phyloP scores from a whole-genome alignment of 371 early-diverging fungal species.

The Phascolomyces articulosus region DNA sequence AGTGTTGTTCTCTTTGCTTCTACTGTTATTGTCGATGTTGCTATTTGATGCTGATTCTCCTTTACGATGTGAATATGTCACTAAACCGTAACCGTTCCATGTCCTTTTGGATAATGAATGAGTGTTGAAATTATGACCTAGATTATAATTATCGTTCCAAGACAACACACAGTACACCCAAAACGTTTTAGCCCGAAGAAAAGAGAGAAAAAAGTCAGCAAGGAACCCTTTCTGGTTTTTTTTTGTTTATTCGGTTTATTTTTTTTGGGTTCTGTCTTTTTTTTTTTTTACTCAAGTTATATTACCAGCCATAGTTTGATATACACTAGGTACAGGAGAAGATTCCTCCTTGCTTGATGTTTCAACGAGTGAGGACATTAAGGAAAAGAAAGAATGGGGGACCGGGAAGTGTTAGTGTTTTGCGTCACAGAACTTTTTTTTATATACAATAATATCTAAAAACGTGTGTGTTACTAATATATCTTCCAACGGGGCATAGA shows the following conservation, averaged over 20 bases:
- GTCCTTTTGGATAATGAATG: slow-evolving; percentile 10
- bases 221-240: no score
- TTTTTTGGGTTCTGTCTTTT: background rate
- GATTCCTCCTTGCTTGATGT: slow-evolving; percentile 19
- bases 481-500: no score
- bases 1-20: background rate
- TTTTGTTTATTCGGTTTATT: background rate
- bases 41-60: background rate
- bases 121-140: slow-evolving; percentile 12
- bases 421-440: slow-evolving; percentile 1
- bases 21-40: background rate
- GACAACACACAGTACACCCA: no score
- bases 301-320: slow-evolving; percentile 23
- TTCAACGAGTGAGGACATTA: slow-evolving; percentile 26
- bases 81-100: slow-evolving; percentile 17
- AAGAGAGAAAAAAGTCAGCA: background rate
- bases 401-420: background rate
- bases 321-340: slow-evolving; percentile 17
- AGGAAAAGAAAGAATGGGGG: slow-evolving; percentile 13
- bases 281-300: background rate
- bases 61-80: slow-evolving; percentile 3
- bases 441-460: no score
- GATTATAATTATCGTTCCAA: no score
- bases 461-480: no score
- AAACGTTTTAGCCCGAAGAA: no score